These are phyloP conservation scores for Fusarium sp. DNA, from an alignment of 2,329 filamentous ascomycete genomes.

Conservation along the genomic window DNA sequence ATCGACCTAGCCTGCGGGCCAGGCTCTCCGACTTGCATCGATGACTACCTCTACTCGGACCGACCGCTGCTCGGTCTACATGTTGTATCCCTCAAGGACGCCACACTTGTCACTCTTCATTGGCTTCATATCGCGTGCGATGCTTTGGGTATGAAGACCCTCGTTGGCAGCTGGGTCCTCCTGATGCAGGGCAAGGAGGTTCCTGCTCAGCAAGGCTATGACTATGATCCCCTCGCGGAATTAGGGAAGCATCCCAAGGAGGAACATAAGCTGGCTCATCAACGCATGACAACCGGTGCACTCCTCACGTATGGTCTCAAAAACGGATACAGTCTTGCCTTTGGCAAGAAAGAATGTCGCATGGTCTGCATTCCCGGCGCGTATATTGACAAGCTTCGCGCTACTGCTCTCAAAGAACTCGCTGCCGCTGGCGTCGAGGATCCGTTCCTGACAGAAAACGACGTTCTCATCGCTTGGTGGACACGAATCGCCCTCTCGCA, in stretches of 20 bases:
- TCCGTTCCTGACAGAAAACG: slow-evolving; percentile 28
- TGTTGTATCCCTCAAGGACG: background rate
- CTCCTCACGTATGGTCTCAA: slow-evolving; percentile 17
- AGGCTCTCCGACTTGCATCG: slow-evolving; percentile 8
- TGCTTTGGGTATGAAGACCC: background rate
- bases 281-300: slow-evolving; percentile 3
- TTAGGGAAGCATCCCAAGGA: slow-evolving; percentile 15
- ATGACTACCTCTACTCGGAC: background rate
- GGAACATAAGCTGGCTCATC: background rate
- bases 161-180: background rate
- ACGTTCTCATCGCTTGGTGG: slow-evolving; percentile 29
- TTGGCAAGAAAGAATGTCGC: slow-evolving; percentile 22
- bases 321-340: slow-evolving; percentile 11
- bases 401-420: background rate
- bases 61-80: background rate
- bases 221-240: background rate
- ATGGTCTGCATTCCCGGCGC: slow-evolving; percentile 30
- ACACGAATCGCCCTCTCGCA: slow-evolving; percentile 19
- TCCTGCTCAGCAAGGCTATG: background rate
- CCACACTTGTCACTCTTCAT: background rate
- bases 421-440: background rate
- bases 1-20: slow-evolving; percentile 11
- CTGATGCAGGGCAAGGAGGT: background rate
- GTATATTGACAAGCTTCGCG: background rate
- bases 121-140: background rate